Conservation (phyloP, 2,329 filamentous ascomycete genomes). For the Ceratocystis diversiconidia region DNA sequence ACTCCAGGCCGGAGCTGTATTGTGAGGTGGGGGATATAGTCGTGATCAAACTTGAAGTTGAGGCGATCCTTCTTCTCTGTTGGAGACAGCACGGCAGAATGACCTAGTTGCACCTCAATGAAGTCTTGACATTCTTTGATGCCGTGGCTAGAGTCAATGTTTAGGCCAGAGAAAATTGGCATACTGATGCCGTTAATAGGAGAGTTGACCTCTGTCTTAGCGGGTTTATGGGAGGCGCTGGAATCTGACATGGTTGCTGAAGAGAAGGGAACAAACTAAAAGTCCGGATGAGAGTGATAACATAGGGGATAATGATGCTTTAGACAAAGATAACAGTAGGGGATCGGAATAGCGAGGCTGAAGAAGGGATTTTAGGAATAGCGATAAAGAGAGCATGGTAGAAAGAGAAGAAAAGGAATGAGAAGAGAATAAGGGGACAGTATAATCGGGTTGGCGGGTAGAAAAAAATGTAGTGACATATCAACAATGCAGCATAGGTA, state of each 20-base stretch:
- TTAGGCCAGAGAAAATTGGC: not conserved
- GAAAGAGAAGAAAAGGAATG: not conserved
- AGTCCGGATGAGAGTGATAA: not conserved
- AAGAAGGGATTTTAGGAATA: not conserved
- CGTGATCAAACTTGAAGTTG: constrained; percentile 1
- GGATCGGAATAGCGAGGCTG: not conserved
- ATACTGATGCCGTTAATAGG: not conserved
- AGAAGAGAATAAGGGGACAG: not conserved
- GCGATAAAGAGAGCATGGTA: not conserved
- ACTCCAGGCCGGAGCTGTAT: not conserved
- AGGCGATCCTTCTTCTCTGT: not conserved
- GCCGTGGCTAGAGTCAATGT: not conserved
- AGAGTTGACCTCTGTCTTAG: not conserved
- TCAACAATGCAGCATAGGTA: not conserved
- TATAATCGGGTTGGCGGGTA: not conserved
- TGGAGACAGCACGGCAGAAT: not conserved
- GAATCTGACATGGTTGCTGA: not conserved
- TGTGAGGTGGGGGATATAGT: not conserved
- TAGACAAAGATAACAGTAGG: not conserved
- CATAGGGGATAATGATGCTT: not conserved
- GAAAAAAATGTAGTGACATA: not conserved
- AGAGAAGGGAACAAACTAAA: not conserved
- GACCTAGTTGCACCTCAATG: not conserved
- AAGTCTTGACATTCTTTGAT: constrained; percentile 2
- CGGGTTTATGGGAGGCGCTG: not conserved